Base-by-base conservation (phyloP, 2,329 filamentous ascomycete species). In the Fusarium nanum region DNA sequence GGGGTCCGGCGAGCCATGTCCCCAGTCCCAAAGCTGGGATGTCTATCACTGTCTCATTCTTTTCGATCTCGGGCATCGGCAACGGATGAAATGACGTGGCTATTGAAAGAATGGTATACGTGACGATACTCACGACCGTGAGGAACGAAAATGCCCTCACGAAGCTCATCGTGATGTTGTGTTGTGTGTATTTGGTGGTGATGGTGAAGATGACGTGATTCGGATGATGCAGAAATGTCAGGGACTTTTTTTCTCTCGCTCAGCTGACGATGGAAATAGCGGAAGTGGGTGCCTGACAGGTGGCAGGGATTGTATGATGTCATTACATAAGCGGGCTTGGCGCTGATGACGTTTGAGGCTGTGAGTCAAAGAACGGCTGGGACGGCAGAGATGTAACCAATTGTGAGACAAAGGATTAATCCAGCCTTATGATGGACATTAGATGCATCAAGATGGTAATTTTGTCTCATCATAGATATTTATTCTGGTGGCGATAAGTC, bases 21-120 rank as follows among this genome's bases (percentile, higher is more conserved):
- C 77, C 78, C 41, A 79, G 63, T 16, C 77, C 77, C 47, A 79
- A 73, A 7, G 73, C 59, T 13, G 78, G 78, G 37, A 79, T 79
- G 22, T 67, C 60, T 28, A 48, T 48, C 16, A 42, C 49, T 4
- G 23, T 53, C 49, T 53, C 32, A 18, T 53, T 41, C 49, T 53
- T 53, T 6, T 28, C 34, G 3, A 53, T 27, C 22, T 28, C 49
- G 5, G 49, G 49, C 49, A 53, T 20, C 22, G 27, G 32, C 37
- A 25, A n/a, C 18, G 49, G 49, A 22, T 25, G 37, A 7, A 54
- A 28, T 37, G 63, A 66, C 48, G 62, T 66, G 34, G 63, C 63
- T 34, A 66, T 44, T 20, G 62, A 61, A 3, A 66, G 48, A 6
- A 66, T 34, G 23, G 55, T 67, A 28, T 66, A 66, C 2, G 62